A percentile compares a stretch with the other conserved stretches of the same genome.
Evolutionary conservation across 1,284 basidiomycete genomes (phyloP).

Genomic region (Boletellus dicymbophilus): DNA sequence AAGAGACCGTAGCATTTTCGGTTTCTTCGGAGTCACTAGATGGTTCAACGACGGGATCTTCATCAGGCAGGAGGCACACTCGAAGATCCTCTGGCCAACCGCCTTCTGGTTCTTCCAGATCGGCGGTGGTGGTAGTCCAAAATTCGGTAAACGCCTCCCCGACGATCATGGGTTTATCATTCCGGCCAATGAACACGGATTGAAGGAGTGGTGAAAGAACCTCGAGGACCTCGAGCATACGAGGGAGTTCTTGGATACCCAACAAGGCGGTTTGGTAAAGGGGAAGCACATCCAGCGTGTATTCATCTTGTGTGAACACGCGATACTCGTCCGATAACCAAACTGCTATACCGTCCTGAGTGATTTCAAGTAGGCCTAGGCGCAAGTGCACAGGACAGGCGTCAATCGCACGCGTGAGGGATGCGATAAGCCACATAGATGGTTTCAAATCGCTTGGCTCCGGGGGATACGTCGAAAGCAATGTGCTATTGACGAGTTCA

Average conservation of each 20-base stretch:
- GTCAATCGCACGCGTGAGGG: slow-evolving; percentile 54
- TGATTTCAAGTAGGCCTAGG: slow-evolving; percentile 43
- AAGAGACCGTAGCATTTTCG: slow-evolving; percentile 15
- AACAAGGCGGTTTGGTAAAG: slow-evolving; percentile 60
- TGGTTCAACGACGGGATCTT: slow-evolving; percentile 14
- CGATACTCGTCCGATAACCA: slow-evolving; percentile 65
- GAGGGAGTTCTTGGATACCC: slow-evolving; percentile 47
- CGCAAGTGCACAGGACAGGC: slow-evolving; percentile 50
- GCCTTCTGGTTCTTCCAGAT: slow-evolving; percentile 38
- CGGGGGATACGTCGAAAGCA: slow-evolving; percentile 67
- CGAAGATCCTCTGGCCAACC: slow-evolving; percentile 55
- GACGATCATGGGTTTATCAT: slow-evolving; percentile 41
- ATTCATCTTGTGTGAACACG: slow-evolving; percentile 52
- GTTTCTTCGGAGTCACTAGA: slow-evolving; percentile 26
- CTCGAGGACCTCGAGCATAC: slow-evolving; percentile 39
- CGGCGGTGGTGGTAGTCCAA: slow-evolving; percentile 52
- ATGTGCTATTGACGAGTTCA: slow-evolving; percentile 57
- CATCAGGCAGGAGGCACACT: slow-evolving; percentile 35
- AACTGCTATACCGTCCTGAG: slow-evolving; percentile 55
- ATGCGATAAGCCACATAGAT: slow-evolving; percentile 61
- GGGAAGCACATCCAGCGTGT: slow-evolving; percentile 58
- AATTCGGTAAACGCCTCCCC: slow-evolving; percentile 55
- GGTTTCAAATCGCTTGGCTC: slow-evolving; percentile 51
- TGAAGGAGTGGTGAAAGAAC: slow-evolving; percentile 49
- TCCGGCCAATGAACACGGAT: slow-evolving; percentile 52